Percentiles rank a stretch among this genome's conserved stretches.
These are phyloP conservation scores for Tuber melanosporum DNA, from an alignment of 495 filamentous ascomycete species.

Conservation along the genomic window DNA sequence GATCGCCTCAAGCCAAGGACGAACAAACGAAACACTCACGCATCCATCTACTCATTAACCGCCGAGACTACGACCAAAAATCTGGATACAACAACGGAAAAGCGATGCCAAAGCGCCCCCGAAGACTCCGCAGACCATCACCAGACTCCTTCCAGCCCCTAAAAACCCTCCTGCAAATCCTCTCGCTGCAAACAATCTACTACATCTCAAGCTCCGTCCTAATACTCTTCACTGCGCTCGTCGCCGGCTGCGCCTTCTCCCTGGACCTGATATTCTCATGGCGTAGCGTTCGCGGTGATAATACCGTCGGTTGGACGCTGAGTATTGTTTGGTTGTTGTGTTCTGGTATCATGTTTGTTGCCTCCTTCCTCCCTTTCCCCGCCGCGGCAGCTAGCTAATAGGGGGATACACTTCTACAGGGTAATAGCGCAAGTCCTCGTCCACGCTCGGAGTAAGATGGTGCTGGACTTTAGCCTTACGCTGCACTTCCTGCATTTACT, in stretches of 20 bases:
- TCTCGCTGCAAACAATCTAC: slow-evolving; percentile 75
- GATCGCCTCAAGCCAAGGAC: not conserved
- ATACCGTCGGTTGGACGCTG: slow-evolving; percentile 83
- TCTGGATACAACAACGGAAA: not conserved
- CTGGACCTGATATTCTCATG: slow-evolving; percentile 71
- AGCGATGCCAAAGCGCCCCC: slow-evolving; percentile 38
- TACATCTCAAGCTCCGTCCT: slow-evolving; percentile 68
- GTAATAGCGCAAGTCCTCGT: slow-evolving; percentile 71
- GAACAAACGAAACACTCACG: not conserved
- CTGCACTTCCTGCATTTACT: slow-evolving; percentile 82
- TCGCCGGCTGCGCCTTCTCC: slow-evolving; percentile 66
- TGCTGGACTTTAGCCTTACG: slow-evolving; percentile 88
- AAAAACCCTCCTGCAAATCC: slow-evolving; percentile 57
- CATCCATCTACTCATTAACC: slow-evolving; percentile 9
- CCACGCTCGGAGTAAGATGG: slow-evolving; percentile 78
- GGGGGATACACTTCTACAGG: slow-evolving; percentile 44
- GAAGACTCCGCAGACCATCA: slow-evolving; percentile 30
- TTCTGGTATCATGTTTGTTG: slow-evolving; percentile 64
- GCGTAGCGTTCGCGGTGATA: slow-evolving; percentile 78
- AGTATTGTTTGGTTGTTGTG: slow-evolving; percentile 81
- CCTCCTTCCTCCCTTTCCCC: not conserved
- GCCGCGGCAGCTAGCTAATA: not conserved
- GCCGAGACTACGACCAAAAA: not conserved
- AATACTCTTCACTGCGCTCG: slow-evolving; percentile 80
- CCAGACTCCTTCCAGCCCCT: slow-evolving; percentile 38